Evolutionary conservation across 2,329 filamentous ascomycete genomes (phyloP).

Genomic region (Exophiala aquamarina): DNA sequence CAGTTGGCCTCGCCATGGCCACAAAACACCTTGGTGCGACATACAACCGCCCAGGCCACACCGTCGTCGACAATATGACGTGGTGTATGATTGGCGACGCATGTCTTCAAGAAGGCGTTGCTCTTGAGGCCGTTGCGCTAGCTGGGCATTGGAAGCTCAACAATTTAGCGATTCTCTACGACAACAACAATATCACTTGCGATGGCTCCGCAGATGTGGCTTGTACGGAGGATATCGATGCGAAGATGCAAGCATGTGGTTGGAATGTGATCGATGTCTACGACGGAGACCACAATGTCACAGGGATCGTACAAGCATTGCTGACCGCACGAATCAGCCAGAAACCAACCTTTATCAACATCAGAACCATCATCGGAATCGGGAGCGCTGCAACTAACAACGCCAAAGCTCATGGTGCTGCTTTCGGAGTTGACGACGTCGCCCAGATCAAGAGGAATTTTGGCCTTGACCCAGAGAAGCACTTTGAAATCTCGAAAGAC

Average conservation of each 20-base stretch:
- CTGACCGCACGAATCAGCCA: conserved; percentile 36
- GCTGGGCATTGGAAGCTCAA: conserved; percentile 57
- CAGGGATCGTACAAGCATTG: conserved; percentile 48
- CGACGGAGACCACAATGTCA: conserved; percentile 54
- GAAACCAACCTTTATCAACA: conserved; percentile 59
- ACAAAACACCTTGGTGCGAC: conserved; percentile 53
- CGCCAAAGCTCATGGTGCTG: conserved; percentile 59
- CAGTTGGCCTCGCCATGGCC: conserved; percentile 59
- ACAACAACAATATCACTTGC: conserved; percentile 62
- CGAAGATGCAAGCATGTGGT: conserved; percentile 57
- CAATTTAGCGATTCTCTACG: conserved; percentile 60
- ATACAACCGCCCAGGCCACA: conserved; percentile 51
- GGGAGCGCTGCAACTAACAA: conserved; percentile 50
- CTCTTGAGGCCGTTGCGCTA: conserved; percentile 56
- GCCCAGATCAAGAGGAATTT: conserved; percentile 54
- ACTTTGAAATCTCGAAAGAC: conserved; percentile 47
- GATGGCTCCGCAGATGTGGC: conserved; percentile 57
- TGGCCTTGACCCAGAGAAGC: conserved; percentile 51
- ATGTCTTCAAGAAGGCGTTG: conserved; percentile 60
- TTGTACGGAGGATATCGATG: conserved; percentile 58
- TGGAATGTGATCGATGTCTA: conserved; percentile 57
- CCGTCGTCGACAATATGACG: conserved; percentile 50
- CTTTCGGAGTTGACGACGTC: conserved; percentile 56
- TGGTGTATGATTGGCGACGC: conserved; percentile 61
- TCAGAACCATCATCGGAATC: conserved; percentile 54